Percentiles rank a stretch among this genome's conserved stretches.
Evolutionary conservation across 805 yeast genomes (phyloP).

Genomic region (Cephaloascus albidus): DNA sequence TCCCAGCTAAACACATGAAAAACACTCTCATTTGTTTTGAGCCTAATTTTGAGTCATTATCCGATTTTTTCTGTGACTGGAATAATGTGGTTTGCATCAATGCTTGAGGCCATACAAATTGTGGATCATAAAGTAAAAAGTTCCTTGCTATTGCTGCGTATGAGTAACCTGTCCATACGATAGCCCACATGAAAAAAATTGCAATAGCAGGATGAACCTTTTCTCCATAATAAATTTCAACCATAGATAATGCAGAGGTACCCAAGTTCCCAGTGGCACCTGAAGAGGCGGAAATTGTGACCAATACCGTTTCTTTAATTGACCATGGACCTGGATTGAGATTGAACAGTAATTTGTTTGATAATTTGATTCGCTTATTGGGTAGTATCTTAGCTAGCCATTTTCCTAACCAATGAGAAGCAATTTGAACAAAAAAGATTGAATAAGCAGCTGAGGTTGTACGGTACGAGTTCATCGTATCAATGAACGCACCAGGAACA

Average conservation of each 20-base stretch:
- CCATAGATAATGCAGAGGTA: slow-evolving; percentile 26
- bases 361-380: slow-evolving; percentile 5
- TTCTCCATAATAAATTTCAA: slow-evolving; percentile 23
- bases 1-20: slow-evolving; percentile 18
- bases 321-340: slow-evolving; percentile 35
- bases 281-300: slow-evolving; percentile 31
- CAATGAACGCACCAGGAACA: slow-evolving; percentile 29
- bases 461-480: slow-evolving; percentile 23
- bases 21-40: slow-evolving; percentile 27
- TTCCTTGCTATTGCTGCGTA: slow-evolving; percentile 41
- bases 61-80: slow-evolving; percentile 16
- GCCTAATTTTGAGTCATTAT: slow-evolving; percentile 8
- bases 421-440: slow-evolving; percentile 34
- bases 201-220: slow-evolving; percentile 21
- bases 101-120: slow-evolving; percentile 41
- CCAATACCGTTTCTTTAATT: slow-evolving; percentile 29
- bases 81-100: slow-evolving; percentile 41
- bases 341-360: slow-evolving; percentile 7
- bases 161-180: slow-evolving; percentile 44
- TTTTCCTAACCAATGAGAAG: slow-evolving; percentile 27
- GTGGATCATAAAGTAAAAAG: slow-evolving; percentile 36
- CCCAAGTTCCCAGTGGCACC: slow-evolving; percentile 35
- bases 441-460: slow-evolving; percentile 31
- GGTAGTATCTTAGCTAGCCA: slow-evolving; percentile 26
- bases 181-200: slow-evolving; percentile 38